Base-by-base conservation (phyloP, 805 yeast genomes). In the Kurtzmaniella fragi region DNA sequence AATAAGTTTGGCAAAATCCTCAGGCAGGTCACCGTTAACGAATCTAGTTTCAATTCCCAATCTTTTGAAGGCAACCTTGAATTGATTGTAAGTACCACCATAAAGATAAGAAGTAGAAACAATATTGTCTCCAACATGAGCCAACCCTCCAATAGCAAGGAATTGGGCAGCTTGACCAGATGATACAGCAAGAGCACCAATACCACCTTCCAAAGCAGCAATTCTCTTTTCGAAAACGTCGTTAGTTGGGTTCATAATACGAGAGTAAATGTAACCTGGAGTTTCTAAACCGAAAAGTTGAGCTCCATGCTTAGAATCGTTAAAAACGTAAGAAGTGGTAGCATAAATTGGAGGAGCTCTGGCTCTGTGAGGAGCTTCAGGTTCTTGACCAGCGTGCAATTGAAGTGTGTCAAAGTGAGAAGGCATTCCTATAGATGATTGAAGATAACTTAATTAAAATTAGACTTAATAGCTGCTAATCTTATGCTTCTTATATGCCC, bases 151-250 rank as follows among this genome's bases (percentile, higher is more conserved):
- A 59, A 89, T 71, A 15, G 96, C 95, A 42, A 84, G 58, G 49
- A 88, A 78, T 62, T 90, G 96, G 20, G 98, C 97, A 39, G 97
- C 91, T 67, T 90, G 96, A 45, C 99, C 99, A n/a, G 97, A 89
- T 16, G 95, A 64, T 17, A 84, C 82, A 5, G 96, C 95, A 40
- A 91, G 66, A 3, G 95, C 98, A 43, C 84, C 95, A 37, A 80
- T 82, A 56, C 98, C 99, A 42, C 84, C 83, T 67, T 91, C 99
- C 44, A 91, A 75, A 37, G 95, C 95, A 39, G 96, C 95, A 43
- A 91, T 74, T 67, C 99, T 78, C 60, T 85, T 78, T 67, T 91
- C 99, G 46, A 91, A 84, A 17, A 85, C 91, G 53, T 84, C 95
- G 42, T 75, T 82, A 43, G 99, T 91, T 46, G 99, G 99, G 70